Evolutionary conservation across 78 protist genomes (phyloP).

Genomic region (Dictyostelium discoideum): DNA sequence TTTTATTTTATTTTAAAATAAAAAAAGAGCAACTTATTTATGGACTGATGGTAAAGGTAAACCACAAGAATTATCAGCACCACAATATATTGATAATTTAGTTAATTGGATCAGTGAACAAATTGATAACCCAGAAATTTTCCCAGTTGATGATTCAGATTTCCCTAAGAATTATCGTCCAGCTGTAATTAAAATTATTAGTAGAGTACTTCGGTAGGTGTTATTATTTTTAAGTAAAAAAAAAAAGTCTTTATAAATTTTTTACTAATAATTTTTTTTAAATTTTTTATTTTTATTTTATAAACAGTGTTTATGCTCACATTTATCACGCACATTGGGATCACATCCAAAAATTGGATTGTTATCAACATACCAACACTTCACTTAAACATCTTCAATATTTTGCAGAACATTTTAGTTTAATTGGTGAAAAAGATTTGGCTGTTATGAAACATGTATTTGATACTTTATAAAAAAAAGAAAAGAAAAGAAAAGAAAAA

Average conservation of each 20-base stretch:
- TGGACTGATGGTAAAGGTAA: slow-evolving; percentile 74
- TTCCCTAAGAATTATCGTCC: slow-evolving; percentile 37
- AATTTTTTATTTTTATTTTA: too few relatives aligned
- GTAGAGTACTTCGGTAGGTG: slow-evolving; percentile 57
- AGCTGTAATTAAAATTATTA: slow-evolving; percentile 42
- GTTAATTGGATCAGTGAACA: slow-evolving; percentile 71
- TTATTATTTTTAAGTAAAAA: not conserved
- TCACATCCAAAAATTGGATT: slow-evolving; percentile 16
- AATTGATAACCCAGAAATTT: slow-evolving; percentile 69
- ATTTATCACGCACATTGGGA: slow-evolving; percentile 68
- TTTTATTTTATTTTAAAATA: too few relatives aligned
- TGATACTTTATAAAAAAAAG: slow-evolving; percentile 23
- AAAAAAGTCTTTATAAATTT: not conserved
- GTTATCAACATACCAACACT: slow-evolving; percentile 44
- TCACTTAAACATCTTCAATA: slow-evolving; percentile 53
- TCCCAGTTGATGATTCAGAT: slow-evolving; percentile 55
- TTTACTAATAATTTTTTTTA: not conserved
- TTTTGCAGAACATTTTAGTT: slow-evolving; percentile 11
- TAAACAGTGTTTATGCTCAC: slow-evolving; percentile 68
- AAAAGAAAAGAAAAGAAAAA: not conserved
- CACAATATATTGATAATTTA: slow-evolving; percentile 61
- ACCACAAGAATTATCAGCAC: slow-evolving; percentile 74
- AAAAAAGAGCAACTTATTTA: slow-evolving; percentile 29
- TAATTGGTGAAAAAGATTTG: slow-evolving; percentile 37
- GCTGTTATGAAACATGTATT: slow-evolving; percentile 39